Evolutionary conservation across 2,329 filamentous ascomycete species (phyloP).

Genomic region (Akanthomyces muscarius): DNA sequence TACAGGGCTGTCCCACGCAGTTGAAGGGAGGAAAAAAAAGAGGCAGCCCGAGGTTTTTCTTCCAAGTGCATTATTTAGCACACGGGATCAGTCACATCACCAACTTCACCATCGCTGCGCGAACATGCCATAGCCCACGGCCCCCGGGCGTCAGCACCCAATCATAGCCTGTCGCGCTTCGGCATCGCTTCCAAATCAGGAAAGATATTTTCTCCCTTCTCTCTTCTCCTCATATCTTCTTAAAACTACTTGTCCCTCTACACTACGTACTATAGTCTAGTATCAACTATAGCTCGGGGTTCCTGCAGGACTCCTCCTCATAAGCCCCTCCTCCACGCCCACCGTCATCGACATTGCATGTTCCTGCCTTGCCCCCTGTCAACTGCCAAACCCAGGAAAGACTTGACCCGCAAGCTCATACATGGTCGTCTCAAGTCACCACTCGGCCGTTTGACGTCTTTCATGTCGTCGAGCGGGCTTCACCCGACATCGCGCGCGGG

Average conservation of each 20-base stretch:
- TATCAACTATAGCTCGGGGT: background rate
- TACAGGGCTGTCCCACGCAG: background rate
- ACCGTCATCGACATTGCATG: background rate
- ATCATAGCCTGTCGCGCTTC: background rate
- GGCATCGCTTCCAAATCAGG: background rate
- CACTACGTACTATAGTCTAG: background rate
- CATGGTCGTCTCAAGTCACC: slow-evolving; percentile 12
- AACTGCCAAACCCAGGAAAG: background rate
- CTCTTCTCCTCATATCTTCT: background rate
- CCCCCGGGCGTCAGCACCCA: background rate
- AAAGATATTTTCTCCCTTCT: background rate
- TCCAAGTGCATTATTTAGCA: too few species aligned
- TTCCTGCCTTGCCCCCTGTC: background rate
- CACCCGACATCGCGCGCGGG: background rate
- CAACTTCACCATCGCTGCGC: too few species aligned
- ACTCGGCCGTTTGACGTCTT: slow-evolving; percentile 9
- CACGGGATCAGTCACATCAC: too few species aligned
- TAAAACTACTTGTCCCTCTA: too few species aligned
- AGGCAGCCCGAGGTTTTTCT: background rate
- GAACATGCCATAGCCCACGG: background rate
- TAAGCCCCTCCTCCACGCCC: background rate
- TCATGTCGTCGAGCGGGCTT: background rate
- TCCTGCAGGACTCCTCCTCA: background rate
- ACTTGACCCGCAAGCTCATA: slow-evolving; percentile 8
- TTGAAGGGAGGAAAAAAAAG: background rate